Evolutionary conservation across 2,329 filamentous ascomycete species (phyloP), one percentile per base, ranked within the genome.

Genomic region (Trichoderma arundinaceum): DNA sequence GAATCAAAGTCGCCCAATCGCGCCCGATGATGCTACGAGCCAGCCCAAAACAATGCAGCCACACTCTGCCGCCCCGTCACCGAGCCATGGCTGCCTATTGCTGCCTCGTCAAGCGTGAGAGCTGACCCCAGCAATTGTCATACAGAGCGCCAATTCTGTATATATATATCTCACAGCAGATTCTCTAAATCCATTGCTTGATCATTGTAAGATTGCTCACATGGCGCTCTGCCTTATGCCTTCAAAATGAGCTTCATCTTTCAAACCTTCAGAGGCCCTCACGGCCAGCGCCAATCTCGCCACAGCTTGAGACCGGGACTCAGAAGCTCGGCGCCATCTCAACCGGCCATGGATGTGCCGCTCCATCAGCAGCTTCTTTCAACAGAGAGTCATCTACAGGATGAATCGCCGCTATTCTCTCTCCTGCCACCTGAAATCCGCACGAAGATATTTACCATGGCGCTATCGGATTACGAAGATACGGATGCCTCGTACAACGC

Each of bases 361-460:
- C 64, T 66, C 4, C 57, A 66, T 9, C 52, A 61, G 38, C 64
- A n/a, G 19, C 41, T 66, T 13, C 41, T 64, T 33, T 33, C 41
- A 10, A 43, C 46, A 32, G 44, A 56, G 8, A 46, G n/a, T 22
- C 38, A 46, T 13, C 38, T 68, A 0, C 74, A 75, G n/a, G 5
- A 17, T 1, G 8, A 63, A 1, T 74, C 66, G 13, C 74, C 69
- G 1, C 70, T 83, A 0, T 82, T 80, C 68, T 46, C 63, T 1
- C 15, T 67, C 1, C 70, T 86, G 0, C 83, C 84, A 0, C 77
- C 78, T 15, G 84, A 87, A 70, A 69, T 86, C 13, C 80, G 84
- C 63, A 76, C 77, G 66, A 70, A 74, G 1, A 83, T 87, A 56
- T 87, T 83, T 70, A 65, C 73, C 9, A 74, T 73, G 51, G 77